A percentile compares a stretch with the other conserved stretches of the same genome.
Conservation (phyloP, 495 filamentous ascomycete species). For the Elasticomyces elasticus region DNA sequence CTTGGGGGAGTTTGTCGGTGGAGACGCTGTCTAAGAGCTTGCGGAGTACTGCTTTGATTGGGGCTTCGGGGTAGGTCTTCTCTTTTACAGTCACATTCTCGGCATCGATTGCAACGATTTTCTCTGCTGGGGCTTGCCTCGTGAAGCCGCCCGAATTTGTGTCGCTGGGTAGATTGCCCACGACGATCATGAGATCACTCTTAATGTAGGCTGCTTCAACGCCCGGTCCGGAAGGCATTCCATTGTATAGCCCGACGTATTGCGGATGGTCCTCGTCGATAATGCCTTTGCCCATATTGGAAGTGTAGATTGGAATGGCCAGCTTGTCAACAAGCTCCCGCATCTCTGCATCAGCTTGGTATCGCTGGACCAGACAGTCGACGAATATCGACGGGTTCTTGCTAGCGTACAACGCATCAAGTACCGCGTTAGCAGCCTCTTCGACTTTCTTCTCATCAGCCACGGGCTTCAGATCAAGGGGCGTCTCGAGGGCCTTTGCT, state of each 20-base stretch:
- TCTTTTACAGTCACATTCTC: constrained; percentile 17
- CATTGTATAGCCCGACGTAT: constrained; percentile 32
- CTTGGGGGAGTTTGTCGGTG: constrained; percentile 1
- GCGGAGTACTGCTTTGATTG: constrained; percentile 28
- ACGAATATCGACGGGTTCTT: constrained; percentile 29
- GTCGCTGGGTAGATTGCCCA: constrained; percentile 30
- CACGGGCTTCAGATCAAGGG: constrained; percentile 25
- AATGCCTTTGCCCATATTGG: constrained; percentile 31
- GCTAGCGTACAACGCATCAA: constrained; percentile 23
- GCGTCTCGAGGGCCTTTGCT: constrained; percentile 23
- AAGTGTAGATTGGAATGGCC: constrained; percentile 23
- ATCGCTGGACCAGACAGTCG: constrained; percentile 28
- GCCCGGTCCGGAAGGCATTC: constrained; percentile 21
- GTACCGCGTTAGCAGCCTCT: constrained; percentile 24
- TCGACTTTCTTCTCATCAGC: constrained; percentile 24
- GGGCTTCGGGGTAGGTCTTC: constrained; percentile 23
- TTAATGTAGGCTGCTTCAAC: constrained; percentile 17
- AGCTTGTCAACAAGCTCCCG: constrained; percentile 23
- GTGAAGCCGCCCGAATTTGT: constrained; percentile 32
- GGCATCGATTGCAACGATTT: constrained; percentile 25
- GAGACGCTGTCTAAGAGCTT: constrained; percentile 5
- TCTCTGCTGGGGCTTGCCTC: constrained; percentile 18
- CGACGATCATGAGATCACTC: constrained; percentile 26
- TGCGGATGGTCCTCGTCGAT: constrained; percentile 29
- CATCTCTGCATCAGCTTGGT: constrained; percentile 24